Percentiles rank a stretch among this genome's conserved stretches.
These are phyloP conservation scores for Telfairia occidentalis DNA, from an alignment of 331 rosid species.

Conservation along the genomic window DNA sequence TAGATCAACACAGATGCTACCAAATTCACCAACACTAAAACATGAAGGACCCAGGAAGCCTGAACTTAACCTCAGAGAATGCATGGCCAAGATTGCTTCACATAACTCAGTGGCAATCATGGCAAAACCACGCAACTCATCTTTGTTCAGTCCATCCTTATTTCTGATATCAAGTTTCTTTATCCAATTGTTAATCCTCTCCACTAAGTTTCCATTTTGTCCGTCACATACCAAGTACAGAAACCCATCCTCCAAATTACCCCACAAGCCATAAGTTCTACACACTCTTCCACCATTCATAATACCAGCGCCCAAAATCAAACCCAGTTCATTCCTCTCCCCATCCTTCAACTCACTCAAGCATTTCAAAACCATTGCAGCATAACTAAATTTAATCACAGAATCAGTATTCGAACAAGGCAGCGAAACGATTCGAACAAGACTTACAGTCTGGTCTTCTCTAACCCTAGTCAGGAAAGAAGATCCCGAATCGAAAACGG, in stretches of 20 bases:
- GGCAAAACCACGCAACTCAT: slow-evolving; percentile 31
- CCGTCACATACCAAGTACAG: slow-evolving; percentile 54
- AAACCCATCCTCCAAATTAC: slow-evolving; percentile 46
- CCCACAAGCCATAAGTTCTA: slow-evolving; percentile 69
- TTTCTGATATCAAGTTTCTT: slow-evolving; percentile 21
- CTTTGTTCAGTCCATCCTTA: slow-evolving; percentile 26
- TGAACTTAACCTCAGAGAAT: slow-evolving; percentile 39
- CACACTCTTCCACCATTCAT: slow-evolving; percentile 31
- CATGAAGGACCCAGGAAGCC: slow-evolving; percentile 53
- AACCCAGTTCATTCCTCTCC: slow-evolving; percentile 42
- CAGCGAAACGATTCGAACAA: slow-evolving; percentile 35
- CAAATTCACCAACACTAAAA: slow-evolving; percentile 52
- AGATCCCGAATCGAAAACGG: slow-evolving; percentile 7
- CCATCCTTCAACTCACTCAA: slow-evolving; percentile 52
- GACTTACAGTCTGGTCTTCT: slow-evolving; percentile 32
- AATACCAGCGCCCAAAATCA: slow-evolving; percentile 45
- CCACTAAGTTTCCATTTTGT: slow-evolving; percentile 16
- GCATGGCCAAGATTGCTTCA: slow-evolving; percentile 55
- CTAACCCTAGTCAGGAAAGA: slow-evolving; percentile 25
- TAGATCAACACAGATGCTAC: slow-evolving; percentile 45
- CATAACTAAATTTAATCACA: slow-evolving; percentile 38
- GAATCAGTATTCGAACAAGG: slow-evolving; percentile 12
- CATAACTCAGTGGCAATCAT: slow-evolving; percentile 38
- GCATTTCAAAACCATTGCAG: slow-evolving; percentile 43
- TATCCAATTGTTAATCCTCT: slow-evolving; percentile 27